Conservation (phyloP, 1,284 basidiomycete genomes). For the Austroboletus novae-zelandiae region DNA sequence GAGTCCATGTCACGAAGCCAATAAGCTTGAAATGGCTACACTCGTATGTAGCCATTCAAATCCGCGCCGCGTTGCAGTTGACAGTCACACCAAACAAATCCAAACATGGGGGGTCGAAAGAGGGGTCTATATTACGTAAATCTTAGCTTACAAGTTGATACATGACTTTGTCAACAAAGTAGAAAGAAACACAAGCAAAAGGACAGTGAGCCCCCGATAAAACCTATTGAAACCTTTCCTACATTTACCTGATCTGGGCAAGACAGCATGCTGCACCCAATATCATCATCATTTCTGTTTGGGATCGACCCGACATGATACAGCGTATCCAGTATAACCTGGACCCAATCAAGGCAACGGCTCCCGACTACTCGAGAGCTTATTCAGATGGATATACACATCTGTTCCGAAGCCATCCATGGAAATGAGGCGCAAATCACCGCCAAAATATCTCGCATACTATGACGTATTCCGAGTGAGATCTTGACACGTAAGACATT, state of each 20-base stretch:
- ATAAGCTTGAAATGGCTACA: constrained; percentile 26
- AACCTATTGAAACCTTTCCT: not conserved
- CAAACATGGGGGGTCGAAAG: constrained; percentile 22
- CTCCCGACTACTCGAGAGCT: constrained; percentile 79
- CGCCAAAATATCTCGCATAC: constrained; percentile 97
- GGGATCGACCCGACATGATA: no score
- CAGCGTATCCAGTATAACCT: no score
- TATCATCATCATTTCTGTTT: not conserved
- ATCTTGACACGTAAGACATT: constrained; percentile 2
- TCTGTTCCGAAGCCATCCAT: constrained; percentile 98
- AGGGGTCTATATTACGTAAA: constrained; percentile 1
- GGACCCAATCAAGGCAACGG: constrained; percentile 52
- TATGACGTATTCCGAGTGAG: constrained; percentile 30
- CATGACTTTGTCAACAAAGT: not conserved
- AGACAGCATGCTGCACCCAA: not conserved
- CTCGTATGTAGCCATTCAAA: constrained; percentile 9
- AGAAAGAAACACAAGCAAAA: not conserved
- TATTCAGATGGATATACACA: constrained; percentile 88
- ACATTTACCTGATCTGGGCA: not conserved
- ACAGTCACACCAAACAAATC: constrained; percentile 12
- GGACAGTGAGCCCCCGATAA: not conserved
- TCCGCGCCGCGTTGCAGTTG: constrained; percentile 4
- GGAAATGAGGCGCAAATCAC: constrained; percentile 90
- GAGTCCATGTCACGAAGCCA: constrained; percentile 52
- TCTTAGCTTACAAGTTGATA: not conserved